Evolutionary conservation across 2,329 filamentous ascomycete genomes (phyloP), one percentile per base, ranked within the genome.

Genomic region (Pyricularia sp.): DNA sequence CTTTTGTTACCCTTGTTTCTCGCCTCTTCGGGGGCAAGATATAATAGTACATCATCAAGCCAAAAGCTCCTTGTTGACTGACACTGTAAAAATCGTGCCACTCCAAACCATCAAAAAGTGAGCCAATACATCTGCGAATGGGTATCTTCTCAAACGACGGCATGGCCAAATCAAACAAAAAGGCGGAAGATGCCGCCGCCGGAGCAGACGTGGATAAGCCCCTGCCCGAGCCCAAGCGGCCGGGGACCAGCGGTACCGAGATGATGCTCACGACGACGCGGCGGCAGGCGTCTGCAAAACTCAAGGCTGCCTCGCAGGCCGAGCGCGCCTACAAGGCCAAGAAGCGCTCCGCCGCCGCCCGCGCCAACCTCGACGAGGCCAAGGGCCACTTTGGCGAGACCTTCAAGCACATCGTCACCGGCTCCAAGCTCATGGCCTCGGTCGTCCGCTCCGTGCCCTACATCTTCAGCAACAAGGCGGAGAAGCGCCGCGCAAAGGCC

Each of bases 241-340:
- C 81, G 5, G 78, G 79, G 69, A 82, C 81, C 17, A 79, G 80
- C 0, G 79, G 79, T 68, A 83, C 81, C 23, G 79, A 82, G 72
- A 77, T 78, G 71, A 73, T 81, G 36, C 79, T 83, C 61, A 75
- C 76, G 64, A 77, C 76, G 68, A 79, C 76, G 69, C 77, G 79
- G 30, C 78, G 76, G 55, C 73, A 76, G 59, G 80, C 80, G 31
- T 79, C 79, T 14, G 74, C 79, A 68, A 75, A 79, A 42, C 77
- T 78, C 69, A 72, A 76, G 63, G 76, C 78, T 65, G 81, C 81
- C 4, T 75, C 78, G 69, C 75, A 77, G 25, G 79, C 80, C 66
- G 81, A 83, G 75, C 76, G 75, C 55, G 73, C 77, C 61, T 83
- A 82, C 76, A 76, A 75, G 58, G 75, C 79, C 42, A 77, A 75